Percentiles rank a stretch among this genome's conserved stretches.
Conservation (phyloP, 1,284 basidiomycete species). For the Austroboletus niveus region DNA sequence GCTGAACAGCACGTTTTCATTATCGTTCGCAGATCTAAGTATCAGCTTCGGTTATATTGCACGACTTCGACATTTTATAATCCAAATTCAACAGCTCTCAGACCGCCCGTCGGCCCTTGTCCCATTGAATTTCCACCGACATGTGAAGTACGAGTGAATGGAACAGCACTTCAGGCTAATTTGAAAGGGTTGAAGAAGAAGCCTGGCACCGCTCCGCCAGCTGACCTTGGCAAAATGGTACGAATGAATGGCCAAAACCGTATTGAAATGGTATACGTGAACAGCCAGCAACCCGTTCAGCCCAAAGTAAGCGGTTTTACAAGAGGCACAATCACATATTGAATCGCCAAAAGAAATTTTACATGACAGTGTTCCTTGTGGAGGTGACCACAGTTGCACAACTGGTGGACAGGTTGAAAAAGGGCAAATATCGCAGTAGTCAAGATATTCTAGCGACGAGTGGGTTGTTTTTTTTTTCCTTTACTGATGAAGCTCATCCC, state of each 20-base stretch:
- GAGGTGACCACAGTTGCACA: slow-evolving; percentile 66
- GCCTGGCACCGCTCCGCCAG: slow-evolving; percentile 92
- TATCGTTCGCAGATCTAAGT: slow-evolving; percentile 50
- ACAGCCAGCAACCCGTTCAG: slow-evolving; percentile 74
- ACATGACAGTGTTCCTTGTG: slow-evolving; percentile 79
- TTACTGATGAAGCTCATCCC: slow-evolving; percentile 3
- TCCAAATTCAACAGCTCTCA: slow-evolving; percentile 48
- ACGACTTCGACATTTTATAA: slow-evolving; percentile 86
- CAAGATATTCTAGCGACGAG: slow-evolving; percentile 70
- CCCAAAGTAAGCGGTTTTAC: slow-evolving; percentile 52
- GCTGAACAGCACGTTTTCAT: slow-evolving; percentile 7
- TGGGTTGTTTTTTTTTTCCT: slow-evolving; percentile 34
- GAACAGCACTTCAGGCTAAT: slow-evolving; percentile 67
- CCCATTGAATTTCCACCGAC: slow-evolving; percentile 91
- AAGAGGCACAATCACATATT: slow-evolving; percentile 1
- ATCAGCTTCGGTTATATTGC: slow-evolving; percentile 88
- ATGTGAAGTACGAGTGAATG: slow-evolving; percentile 88
- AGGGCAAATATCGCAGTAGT: slow-evolving; percentile 61
- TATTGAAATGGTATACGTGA: slow-evolving; percentile 88
- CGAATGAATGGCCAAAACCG: slow-evolving; percentile 56
- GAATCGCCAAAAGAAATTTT: slow-evolving; percentile 81
- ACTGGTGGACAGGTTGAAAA: slow-evolving; percentile 66
- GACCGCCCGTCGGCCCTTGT: slow-evolving; percentile 50
- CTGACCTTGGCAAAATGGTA: slow-evolving; percentile 71
- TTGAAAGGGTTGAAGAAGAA: slow-evolving; percentile 94